Evolutionary conservation across 371 early-diverging fungal species (phyloP).

Genomic region (Amoeboaphelidium protococcarum): DNA sequence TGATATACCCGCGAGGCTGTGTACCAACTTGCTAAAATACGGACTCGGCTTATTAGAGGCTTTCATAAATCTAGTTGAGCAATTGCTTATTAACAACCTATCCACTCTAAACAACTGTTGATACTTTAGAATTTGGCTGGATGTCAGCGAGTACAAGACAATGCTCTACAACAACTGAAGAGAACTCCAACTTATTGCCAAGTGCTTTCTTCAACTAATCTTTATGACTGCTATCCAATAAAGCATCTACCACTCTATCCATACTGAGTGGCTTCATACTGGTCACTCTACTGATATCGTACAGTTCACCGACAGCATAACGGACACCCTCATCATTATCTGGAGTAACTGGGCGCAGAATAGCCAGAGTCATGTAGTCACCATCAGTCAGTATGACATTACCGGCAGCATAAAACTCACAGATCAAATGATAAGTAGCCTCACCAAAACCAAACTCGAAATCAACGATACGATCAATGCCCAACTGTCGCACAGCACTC

Average conservation of each 20-base stretch:
- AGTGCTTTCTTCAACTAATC: neutral
- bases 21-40: neutral
- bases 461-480: constrained; percentile 75
- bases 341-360: constrained; percentile 45
- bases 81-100: neutral
- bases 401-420: constrained; percentile 23
- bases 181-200: too few relatives aligned
- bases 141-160: too few relatives aligned
- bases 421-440: neutral
- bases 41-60: neutral
- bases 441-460: constrained; percentile 40
- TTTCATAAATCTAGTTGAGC: neutral
- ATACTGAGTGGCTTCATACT: neutral
- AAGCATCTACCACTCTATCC: constrained; percentile 33
- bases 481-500: constrained; percentile 52
- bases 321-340: neutral
- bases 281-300: neutral
- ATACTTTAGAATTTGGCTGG: neutral
- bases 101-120: neutral
- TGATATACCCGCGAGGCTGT: neutral
- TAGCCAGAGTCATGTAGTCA: constrained; percentile 47
- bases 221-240: constrained; percentile 20
- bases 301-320: neutral
- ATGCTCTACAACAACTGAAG: too few relatives aligned
- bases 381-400: constrained; percentile 85